Percentiles rank a stretch among this genome's conserved stretches.
These are phyloP conservation scores for Dicorynia guianensis DNA, from an alignment of 306 rosid genomes.

Conservation along the genomic window DNA sequence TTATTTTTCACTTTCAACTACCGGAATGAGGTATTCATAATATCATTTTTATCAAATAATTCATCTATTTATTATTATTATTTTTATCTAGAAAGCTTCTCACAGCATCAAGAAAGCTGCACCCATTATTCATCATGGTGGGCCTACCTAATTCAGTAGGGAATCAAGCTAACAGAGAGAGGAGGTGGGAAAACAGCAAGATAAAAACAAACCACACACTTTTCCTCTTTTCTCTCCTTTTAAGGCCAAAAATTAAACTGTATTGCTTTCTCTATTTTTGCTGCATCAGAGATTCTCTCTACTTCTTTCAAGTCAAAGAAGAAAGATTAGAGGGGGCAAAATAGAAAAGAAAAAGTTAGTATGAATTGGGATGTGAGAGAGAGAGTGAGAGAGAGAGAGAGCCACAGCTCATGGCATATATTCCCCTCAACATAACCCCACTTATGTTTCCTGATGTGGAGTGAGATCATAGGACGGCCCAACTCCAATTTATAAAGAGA, in stretches of 20 bases:
- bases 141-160: slow-evolving; percentile 63
- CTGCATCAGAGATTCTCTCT: slow-evolving; percentile 87
- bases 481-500: slow-evolving; percentile 65
- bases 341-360: slow-evolving; percentile 51
- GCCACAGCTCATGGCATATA: slow-evolving; percentile 91
- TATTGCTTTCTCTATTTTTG: slow-evolving; percentile 71
- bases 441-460: slow-evolving; percentile 95
- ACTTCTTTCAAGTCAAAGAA: slow-evolving; percentile 89
- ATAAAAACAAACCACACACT: slow-evolving; percentile 96
- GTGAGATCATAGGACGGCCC: slow-evolving; percentile 79
- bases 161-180: slow-evolving; percentile 62
- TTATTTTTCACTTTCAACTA: slow-evolving; percentile 58
- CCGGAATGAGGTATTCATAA: slow-evolving; percentile 61
- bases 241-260: slow-evolving; percentile 71
- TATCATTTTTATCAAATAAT: slow-evolving; percentile 45
- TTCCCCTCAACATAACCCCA: slow-evolving; percentile 93
- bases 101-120: slow-evolving; percentile 62
- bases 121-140: slow-evolving; percentile 71
- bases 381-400: slow-evolving; percentile 43
- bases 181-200: slow-evolving; percentile 72
- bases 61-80: slow-evolving; percentile 6
- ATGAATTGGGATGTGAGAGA: slow-evolving; percentile 62
- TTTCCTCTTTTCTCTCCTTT: slow-evolving; percentile 93
- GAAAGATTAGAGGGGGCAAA: slow-evolving; percentile 36
- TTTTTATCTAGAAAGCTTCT: slow-evolving; percentile 45